These are phyloP conservation scores for Lindgomyces ingoldianus DNA, from an alignment of 495 filamentous ascomycete genomes.

Conservation along the genomic window DNA sequence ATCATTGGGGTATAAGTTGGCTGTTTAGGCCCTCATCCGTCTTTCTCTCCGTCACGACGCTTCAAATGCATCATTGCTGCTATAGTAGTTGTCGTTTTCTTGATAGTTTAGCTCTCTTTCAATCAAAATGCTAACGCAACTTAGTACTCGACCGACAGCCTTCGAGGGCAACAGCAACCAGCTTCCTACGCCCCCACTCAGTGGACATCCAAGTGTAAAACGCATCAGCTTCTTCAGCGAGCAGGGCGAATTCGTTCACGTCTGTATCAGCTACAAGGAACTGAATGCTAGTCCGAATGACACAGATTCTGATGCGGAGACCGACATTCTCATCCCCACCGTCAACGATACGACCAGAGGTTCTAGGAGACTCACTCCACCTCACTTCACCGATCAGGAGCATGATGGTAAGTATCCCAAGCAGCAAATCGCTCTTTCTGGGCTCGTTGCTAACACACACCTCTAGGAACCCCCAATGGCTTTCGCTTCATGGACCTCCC, in stretches of 20 bases:
- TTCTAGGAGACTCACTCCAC: background rate
- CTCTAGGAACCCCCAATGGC: background rate
- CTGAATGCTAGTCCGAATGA: too few relatives aligned
- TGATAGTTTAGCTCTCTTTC: background rate
- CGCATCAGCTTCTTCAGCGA: background rate
- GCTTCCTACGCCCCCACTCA: background rate
- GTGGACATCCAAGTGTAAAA: background rate
- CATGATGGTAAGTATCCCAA: background rate
- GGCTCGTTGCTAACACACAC: background rate
- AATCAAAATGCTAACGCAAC: background rate
- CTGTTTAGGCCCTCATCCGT: background rate
- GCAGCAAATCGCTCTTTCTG: background rate
- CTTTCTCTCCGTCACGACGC: too few relatives aligned
- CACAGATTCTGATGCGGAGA: too few relatives aligned
- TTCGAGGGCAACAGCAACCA: background rate
- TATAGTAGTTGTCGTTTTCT: background rate
- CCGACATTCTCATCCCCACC: too few relatives aligned
- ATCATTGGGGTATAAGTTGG: background rate
- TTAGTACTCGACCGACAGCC: background rate
- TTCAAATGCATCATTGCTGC: background rate
- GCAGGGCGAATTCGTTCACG: too few relatives aligned
- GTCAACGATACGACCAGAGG: too few relatives aligned
- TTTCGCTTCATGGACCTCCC: constrained; percentile 16
- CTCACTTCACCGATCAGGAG: background rate
- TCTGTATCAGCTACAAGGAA: too few relatives aligned